Conservation (phyloP, 139 green algal genomes). For the Zygnema circumcarinatum region DNA sequence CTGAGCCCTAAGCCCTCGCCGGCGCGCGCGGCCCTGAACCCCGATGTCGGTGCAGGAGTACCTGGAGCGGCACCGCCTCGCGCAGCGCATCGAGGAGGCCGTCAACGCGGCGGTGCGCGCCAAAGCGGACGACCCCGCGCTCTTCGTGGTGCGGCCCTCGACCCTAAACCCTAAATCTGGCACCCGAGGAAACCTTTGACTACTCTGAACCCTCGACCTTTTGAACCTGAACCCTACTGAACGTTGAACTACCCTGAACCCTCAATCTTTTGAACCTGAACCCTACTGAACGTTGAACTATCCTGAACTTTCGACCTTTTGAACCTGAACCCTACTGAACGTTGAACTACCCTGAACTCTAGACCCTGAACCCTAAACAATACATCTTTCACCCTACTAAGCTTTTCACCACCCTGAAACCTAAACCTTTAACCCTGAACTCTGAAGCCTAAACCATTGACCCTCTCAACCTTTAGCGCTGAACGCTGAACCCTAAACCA, state of each 20-base stretch:
- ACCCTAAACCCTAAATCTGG: not conserved
- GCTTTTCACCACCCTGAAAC: too few species aligned
- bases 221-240: not conserved
- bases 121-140: slow-evolving; percentile 87
- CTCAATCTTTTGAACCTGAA: not conserved
- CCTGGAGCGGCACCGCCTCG: slow-evolving; percentile 85
- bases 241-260: not conserved
- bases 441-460: too few species aligned
- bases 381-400: too few species aligned
- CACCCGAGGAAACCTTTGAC: not conserved
- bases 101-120: slow-evolving; percentile 91
- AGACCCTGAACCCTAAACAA: too few species aligned
- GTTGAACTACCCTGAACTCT: not conserved
- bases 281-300: not conserved
- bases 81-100: slow-evolving; percentile 88
- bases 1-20: too few species aligned
- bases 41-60: slow-evolving; percentile 80
- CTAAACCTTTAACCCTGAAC: too few species aligned
- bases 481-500: too few species aligned
- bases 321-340: not conserved
- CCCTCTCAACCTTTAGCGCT: too few species aligned
- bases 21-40: too few species aligned
- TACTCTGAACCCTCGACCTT: not conserved
- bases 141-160: slow-evolving; percentile 80
- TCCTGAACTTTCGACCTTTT: not conserved